Conservation (phyloP, 1,284 basidiomycete species). For the Exobasidium rhododendri region DNA sequence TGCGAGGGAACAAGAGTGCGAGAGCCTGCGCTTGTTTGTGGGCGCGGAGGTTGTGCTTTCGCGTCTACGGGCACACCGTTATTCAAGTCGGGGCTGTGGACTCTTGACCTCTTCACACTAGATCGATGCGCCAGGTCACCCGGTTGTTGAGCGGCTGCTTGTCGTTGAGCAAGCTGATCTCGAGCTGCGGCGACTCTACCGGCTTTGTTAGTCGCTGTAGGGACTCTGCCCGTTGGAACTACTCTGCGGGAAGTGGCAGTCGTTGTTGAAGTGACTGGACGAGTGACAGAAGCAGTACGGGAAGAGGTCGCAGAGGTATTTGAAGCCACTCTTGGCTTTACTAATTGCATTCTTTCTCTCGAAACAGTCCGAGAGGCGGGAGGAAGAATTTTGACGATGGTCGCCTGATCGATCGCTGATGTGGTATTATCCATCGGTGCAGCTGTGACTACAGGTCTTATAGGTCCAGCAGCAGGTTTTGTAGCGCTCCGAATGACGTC, state of each 20-base stretch:
- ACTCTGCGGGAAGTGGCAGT: not conserved
- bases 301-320: slow-evolving; percentile 1
- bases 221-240: not conserved
- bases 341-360: not conserved
- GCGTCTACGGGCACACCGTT: too few species aligned
- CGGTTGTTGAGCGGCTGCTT: not conserved
- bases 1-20: not conserved
- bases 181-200: slow-evolving; percentile 4
- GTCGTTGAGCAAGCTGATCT: slow-evolving; percentile 1
- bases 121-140: not conserved
- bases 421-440: not conserved
- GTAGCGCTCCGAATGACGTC: not conserved
- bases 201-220: not conserved
- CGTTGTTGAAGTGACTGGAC: not conserved
- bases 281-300: not conserved
- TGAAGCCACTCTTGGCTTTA: not conserved
- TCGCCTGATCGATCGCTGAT: not conserved
- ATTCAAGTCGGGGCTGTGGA: not conserved
- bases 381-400: not conserved
- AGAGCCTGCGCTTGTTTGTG: not conserved
- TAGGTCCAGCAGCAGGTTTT: not conserved
- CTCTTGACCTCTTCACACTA: not conserved
- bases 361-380: not conserved
- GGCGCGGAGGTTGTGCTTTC: too few species aligned
- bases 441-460: not conserved